Evolutionary conservation across 2,329 filamentous ascomycete genomes (phyloP), one percentile per base, ranked within the genome.

Genomic region (Alternaria arbusti): DNA sequence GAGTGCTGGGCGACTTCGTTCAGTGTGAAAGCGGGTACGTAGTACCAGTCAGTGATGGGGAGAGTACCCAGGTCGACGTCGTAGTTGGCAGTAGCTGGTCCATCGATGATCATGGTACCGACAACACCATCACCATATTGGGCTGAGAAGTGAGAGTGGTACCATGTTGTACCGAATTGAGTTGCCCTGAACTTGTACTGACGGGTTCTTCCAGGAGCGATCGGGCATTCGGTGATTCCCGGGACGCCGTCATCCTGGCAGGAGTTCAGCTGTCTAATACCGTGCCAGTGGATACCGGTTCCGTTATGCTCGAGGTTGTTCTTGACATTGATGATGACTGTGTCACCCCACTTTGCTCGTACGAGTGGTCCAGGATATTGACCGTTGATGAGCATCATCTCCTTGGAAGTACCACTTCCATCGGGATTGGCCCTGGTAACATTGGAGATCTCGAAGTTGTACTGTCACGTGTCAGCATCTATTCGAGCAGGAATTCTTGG

Each of bases 21-120:
- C 64, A 71, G 72, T 63, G 56, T 75, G 70, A 76, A 74, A 43
- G 62, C 77, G 64, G 68, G 75, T 61, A 71, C 63, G 50, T 78
- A 86, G 73, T 89, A 89, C 89, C 89, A 92, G 70, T 92, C 90
- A 15, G 83, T 85, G 6, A 91, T 72, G 25, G 88, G 82, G 1
- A 91, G 69, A 11, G 84, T 78, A 4, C 90, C 89, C 0, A 90
- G 80, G 70, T 92, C 90, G 52, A 86, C 82, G 63, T 92, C 88
- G 23, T 83, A 84, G 59, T 82, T 81, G 17, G 75, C 76, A 15
- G 76, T 78, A 15, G 81, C 78, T 15, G 82, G 82, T 5, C 82
- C 82, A 56, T 83, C 79, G 46, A 79, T 77, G 47, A 78, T 77
- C 32, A 84, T 75, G 9, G 76, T 70, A 3, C 82, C 82, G 8